Evolutionary conservation across 306 rosid genomes (phyloP).

Genomic region (Citrullus amarus): DNA sequence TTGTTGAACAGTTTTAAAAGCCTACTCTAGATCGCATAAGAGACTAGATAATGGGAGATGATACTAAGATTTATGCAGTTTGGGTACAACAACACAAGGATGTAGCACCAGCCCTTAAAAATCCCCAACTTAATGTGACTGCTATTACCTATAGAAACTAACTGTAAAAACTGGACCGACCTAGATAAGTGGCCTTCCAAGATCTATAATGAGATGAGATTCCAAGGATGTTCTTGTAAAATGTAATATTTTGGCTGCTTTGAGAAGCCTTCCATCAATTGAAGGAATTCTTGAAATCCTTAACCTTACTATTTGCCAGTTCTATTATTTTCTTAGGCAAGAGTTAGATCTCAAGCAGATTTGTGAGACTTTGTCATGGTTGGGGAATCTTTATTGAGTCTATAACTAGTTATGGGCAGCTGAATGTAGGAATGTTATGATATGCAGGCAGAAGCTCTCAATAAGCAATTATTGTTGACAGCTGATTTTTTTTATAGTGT

Average conservation of each 20-base stretch:
- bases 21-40: no score
- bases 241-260: not conserved
- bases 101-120: no score
- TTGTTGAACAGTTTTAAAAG: no score
- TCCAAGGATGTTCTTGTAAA: not conserved
- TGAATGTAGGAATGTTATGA: not conserved
- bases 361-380: not conserved
- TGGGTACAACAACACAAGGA: not conserved
- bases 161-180: not conserved
- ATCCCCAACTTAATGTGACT: no score
- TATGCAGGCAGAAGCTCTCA: not conserved
- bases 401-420: not conserved
- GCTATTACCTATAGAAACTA: not conserved
- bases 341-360: not conserved
- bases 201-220: not conserved
- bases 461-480: not conserved
- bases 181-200: not conserved
- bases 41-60: no score
- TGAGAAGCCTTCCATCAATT: not conserved
- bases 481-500: not conserved
- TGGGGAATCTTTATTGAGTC: not conserved
- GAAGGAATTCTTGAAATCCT: not conserved
- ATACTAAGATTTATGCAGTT: no score
- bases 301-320: not conserved
- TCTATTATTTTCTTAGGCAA: not conserved